These are phyloP conservation scores for Phylloporus arenicola DNA, from an alignment of 768 basidiomycete genomes.

Conservation along the genomic window DNA sequence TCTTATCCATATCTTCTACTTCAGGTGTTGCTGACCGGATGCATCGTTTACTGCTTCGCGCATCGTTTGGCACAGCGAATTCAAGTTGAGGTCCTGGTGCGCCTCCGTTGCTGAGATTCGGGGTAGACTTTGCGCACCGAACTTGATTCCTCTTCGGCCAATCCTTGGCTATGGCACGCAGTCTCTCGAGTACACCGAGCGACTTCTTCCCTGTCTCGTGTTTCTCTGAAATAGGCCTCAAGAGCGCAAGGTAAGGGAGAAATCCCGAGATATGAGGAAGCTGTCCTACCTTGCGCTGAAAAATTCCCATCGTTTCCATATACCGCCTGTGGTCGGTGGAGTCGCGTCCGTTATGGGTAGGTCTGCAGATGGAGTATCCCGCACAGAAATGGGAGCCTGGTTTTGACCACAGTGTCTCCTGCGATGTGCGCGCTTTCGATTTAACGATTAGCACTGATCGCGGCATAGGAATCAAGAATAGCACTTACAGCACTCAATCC, in stretches of 20 bases:
- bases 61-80: background rate
- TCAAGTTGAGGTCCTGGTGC: background rate
- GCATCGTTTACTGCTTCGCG: background rate
- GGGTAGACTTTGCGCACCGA: conserved; percentile 20
- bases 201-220: conserved; percentile 6
- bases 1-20: conserved; percentile 11
- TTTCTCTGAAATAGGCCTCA: conserved; percentile 12
- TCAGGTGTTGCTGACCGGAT: background rate
- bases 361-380: background rate
- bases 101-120: conserved; percentile 14
- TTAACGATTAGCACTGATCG: background rate
- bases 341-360: conserved; percentile 1
- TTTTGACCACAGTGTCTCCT: conserved; percentile 10
- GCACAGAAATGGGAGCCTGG: conserved; percentile 13
- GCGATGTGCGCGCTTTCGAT: conserved; percentile 22
- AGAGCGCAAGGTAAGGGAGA: background rate
- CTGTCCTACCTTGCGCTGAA: conserved; percentile 17
- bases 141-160: conserved; percentile 19
- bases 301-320: conserved; percentile 15
- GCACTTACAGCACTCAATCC: conserved; percentile 18
- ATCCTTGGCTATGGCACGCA: conserved; percentile 12
- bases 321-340: background rate
- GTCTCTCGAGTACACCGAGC: conserved; percentile 1
- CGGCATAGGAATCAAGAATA: background rate
- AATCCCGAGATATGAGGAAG: background rate